phyloP scores from a whole-genome alignment of 1,139 yeast genomes.

The Debaryomyces sp. region DNA sequence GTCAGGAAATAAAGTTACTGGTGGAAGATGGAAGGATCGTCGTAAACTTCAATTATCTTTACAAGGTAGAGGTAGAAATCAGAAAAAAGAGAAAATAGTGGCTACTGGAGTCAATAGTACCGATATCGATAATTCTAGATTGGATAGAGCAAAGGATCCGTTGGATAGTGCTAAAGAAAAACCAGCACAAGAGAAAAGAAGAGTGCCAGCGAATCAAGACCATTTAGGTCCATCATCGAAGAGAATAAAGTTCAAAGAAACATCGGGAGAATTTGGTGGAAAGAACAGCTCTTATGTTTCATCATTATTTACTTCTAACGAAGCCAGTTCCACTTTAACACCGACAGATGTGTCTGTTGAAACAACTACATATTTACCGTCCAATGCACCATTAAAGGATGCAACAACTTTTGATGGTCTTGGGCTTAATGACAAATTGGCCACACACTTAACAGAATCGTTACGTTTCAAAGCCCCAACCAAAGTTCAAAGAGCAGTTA shows the following conservation, averaged over 20 bases:
- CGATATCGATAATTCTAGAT: slow-evolving; percentile 27
- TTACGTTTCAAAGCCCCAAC: slow-evolving; percentile 76
- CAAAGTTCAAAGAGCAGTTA: slow-evolving; percentile 76
- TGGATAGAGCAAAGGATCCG: slow-evolving; percentile 12
- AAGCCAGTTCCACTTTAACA: slow-evolving; percentile 35
- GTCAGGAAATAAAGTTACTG: slow-evolving; percentile 45
- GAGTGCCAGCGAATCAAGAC: not conserved
- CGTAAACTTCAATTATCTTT: slow-evolving; percentile 55
- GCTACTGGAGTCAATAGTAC: slow-evolving; percentile 43
- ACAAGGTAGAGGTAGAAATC: slow-evolving; percentile 49
- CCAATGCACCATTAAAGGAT: slow-evolving; percentile 84
- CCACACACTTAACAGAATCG: slow-evolving; percentile 57
- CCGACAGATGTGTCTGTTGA: slow-evolving; percentile 19
- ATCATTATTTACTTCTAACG: slow-evolving; percentile 80
- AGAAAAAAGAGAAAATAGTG: slow-evolving; percentile 25
- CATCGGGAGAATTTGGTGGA: slow-evolving; percentile 53
- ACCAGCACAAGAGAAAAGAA: slow-evolving; percentile 5
- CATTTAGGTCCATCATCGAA: slow-evolving; percentile 24
- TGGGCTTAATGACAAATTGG: slow-evolving; percentile 61
- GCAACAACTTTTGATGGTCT: slow-evolving; percentile 70
- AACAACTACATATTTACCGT: slow-evolving; percentile 48
- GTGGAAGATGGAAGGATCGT: slow-evolving; percentile 83
- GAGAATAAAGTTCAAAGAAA: slow-evolving; percentile 38
- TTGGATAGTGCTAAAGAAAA: not conserved
- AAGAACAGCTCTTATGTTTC: slow-evolving; percentile 69